Percentiles rank a stretch among this genome's conserved stretches.
These are phyloP conservation scores for Cladophialophora exuberans DNA, from an alignment of 2,329 filamentous ascomycete genomes.

Conservation along the genomic window DNA sequence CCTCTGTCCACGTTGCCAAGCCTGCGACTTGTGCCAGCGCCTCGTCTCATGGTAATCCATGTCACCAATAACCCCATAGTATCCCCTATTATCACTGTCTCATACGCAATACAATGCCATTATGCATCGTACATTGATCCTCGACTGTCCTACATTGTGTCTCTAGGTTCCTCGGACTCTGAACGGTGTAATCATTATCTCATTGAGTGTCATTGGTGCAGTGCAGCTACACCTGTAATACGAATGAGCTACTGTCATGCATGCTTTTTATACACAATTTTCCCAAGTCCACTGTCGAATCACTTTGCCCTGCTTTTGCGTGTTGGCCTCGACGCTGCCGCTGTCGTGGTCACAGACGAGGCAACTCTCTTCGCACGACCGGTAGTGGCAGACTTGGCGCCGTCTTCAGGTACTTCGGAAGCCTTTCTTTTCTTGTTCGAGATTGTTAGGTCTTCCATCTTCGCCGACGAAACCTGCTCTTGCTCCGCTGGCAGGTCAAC, in stretches of 20 bases:
- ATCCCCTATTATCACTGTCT: constrained; percentile 6
- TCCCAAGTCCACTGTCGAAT: not conserved
- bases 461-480: not conserved
- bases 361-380: constrained; percentile 30
- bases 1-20: constrained; percentile 8
- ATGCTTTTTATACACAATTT: not conserved
- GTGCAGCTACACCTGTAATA: not conserved
- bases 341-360: constrained; percentile 1
- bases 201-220: not conserved
- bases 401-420: constrained; percentile 16
- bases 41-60: constrained; percentile 1
- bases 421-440: constrained; percentile 32
- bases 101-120: constrained; percentile 5
- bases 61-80: not conserved
- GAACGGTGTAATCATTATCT: not conserved
- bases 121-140: not conserved
- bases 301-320: constrained; percentile 13
- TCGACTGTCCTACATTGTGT: too few relatives aligned
- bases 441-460: too few relatives aligned
- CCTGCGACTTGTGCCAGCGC: constrained; percentile 3
- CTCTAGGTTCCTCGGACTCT: too few relatives aligned
- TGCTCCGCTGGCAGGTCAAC: constrained; percentile 6
- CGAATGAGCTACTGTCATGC: not conserved
- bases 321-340: constrained; percentile 8
- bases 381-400: constrained; percentile 18